Evolutionary conservation across 176 grass and related monocot species (phyloP).

Genomic region (Avena atlantica): DNA sequence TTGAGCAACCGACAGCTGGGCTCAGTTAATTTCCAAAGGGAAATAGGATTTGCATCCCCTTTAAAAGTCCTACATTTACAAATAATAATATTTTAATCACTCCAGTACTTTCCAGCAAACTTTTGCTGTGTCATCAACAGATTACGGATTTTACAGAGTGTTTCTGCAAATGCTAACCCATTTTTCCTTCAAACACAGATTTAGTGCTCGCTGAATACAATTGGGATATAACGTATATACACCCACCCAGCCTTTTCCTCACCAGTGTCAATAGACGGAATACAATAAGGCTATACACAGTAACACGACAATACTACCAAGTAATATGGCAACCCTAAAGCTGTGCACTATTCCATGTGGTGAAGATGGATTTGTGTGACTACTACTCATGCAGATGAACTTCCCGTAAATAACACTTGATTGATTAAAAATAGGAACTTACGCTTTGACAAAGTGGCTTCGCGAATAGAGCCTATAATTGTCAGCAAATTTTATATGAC

Average conservation of each 20-base stretch:
- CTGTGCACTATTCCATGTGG: not conserved
- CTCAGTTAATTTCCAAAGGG: not conserved
- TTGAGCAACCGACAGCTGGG: not conserved
- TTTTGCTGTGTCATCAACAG: not conserved
- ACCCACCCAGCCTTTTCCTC: not conserved
- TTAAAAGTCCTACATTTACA: not conserved
- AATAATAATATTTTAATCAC: not conserved
- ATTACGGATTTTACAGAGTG: not conserved
- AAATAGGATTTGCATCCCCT: not conserved
- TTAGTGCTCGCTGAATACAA: not conserved
- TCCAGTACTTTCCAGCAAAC: conserved; percentile 15
- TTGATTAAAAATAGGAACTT: conserved; percentile 50
- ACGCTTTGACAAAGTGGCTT: conserved; percentile 99
- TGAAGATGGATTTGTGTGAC: not conserved
- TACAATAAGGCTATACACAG: not conserved
- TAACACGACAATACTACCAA: not conserved
- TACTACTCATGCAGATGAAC: not conserved
- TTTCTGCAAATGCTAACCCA: not conserved
- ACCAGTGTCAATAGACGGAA: not conserved
- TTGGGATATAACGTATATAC: not conserved
- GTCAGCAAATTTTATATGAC: conserved; percentile 92
- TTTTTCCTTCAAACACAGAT: conserved; percentile 15
- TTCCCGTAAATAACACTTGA: conserved; percentile 28
- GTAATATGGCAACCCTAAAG: conserved; percentile 18
- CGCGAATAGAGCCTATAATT: conserved; percentile 96